phyloP scores from a whole-genome alignment of 2,329 filamentous ascomycete genomes.

The Epichloe gansuensis region DNA sequence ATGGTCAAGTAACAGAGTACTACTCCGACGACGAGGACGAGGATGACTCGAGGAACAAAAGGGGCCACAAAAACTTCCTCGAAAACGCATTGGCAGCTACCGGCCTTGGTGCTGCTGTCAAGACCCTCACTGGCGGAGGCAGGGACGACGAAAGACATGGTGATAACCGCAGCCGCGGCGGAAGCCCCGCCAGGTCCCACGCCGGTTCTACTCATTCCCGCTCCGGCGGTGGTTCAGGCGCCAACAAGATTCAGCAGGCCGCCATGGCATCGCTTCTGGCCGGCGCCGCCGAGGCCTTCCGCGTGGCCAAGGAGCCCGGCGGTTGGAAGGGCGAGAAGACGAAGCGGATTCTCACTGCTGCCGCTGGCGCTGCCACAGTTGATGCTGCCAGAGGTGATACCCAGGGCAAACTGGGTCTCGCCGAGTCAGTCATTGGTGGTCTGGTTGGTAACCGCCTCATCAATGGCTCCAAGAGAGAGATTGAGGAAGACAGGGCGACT shows the following conservation, averaged over 20 bases:
- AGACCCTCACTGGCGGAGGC: constrained; percentile 39
- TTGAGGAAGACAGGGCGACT: constrained; percentile 44
- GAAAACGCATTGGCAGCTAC: constrained; percentile 50
- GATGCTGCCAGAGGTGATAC: constrained; percentile 62
- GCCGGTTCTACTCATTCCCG: constrained; percentile 41
- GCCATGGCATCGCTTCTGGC: constrained; percentile 84
- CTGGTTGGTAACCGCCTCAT: constrained; percentile 74
- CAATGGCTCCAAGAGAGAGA: constrained; percentile 61
- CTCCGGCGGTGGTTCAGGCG: constrained; percentile 20
- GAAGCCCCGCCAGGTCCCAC: constrained; percentile 30
- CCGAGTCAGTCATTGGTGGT: constrained; percentile 81
- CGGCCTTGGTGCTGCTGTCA: constrained; percentile 48
- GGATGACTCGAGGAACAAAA: constrained; percentile 38
- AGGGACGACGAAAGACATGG: constrained; percentile 25
- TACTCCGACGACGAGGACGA: constrained; percentile 41
- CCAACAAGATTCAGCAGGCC: constrained; percentile 64
- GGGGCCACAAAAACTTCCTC: constrained; percentile 51
- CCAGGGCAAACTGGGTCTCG: constrained; percentile 70
- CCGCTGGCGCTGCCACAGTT: constrained; percentile 72
- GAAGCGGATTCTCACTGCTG: constrained; percentile 81
- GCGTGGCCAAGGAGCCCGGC: constrained; percentile 76
- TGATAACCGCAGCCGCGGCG: constrained; percentile 36
- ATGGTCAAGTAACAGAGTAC: constrained; percentile 39
- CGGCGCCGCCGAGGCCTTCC: constrained; percentile 84
- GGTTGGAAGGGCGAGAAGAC: constrained; percentile 86